Conservation (phyloP, 2,329 filamentous ascomycete genomes). For the Penicillium sp. region DNA sequence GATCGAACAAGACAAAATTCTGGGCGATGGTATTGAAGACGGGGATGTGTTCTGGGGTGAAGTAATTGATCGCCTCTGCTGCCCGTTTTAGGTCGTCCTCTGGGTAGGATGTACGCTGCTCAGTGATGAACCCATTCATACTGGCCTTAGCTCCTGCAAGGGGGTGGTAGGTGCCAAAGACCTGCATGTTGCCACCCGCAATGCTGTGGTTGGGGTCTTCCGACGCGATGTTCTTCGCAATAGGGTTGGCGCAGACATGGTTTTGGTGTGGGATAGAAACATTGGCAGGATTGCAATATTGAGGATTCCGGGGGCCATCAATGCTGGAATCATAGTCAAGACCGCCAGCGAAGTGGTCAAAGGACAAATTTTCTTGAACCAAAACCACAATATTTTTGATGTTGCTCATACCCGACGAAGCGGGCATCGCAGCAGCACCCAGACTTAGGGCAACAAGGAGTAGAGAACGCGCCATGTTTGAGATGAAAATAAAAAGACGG, state of each 20-base stretch:
- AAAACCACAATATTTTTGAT: conserved; percentile 52
- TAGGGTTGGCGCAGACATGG: conserved; percentile 38
- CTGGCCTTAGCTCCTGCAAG: conserved; percentile 22
- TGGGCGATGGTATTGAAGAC: conserved; percentile 43
- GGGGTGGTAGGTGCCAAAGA: conserved; percentile 42
- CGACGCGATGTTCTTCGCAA: conserved; percentile 39
- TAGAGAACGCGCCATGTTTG: conserved; percentile 5
- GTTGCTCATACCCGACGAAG: conserved; percentile 23
- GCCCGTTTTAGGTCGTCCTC: conserved; percentile 38
- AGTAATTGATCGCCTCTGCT: conserved; percentile 47
- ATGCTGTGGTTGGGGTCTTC: conserved; percentile 48
- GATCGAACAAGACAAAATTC: conserved; percentile 47
- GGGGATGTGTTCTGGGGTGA: conserved; percentile 42
- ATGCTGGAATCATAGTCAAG: conserved; percentile 38
- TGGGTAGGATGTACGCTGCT: conserved; percentile 40
- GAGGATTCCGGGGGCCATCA: conserved; percentile 31
- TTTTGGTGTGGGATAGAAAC: conserved; percentile 22
- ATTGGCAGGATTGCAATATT: conserved; percentile 44
- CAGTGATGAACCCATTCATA: conserved; percentile 45
- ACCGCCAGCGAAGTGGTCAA: conserved; percentile 44
- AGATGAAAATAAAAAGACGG: not conserved
- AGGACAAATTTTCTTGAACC: conserved; percentile 45
- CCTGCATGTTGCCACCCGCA: conserved; percentile 44
- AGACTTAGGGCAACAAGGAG: conserved; percentile 8
- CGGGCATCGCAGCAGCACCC: conserved; percentile 6